These are phyloP conservation scores for Metschnikowia anglica DNA, from an alignment of 805 yeast genomes.

Conservation along the genomic window DNA sequence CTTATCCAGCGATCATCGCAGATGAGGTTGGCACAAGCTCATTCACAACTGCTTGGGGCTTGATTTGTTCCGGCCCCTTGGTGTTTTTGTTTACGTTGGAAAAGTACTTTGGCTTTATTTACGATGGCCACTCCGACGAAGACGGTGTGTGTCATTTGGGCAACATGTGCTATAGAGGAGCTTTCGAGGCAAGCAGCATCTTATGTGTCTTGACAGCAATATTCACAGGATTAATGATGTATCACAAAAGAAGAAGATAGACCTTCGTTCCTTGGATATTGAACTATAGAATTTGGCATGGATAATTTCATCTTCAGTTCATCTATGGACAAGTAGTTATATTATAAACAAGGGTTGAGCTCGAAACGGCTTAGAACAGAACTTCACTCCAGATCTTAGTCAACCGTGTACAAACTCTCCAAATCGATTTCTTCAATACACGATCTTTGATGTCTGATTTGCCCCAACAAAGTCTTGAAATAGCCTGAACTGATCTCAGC, in stretches of 20 bases:
- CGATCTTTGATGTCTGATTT: slow-evolving; percentile 43
- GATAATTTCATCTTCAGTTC: neutral
- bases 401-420: slow-evolving; percentile 43
- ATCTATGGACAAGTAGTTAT: slow-evolving; percentile 6
- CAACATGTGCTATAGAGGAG: slow-evolving; percentile 38
- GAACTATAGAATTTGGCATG: neutral
- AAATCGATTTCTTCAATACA: slow-evolving; percentile 44
- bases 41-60: slow-evolving; percentile 76
- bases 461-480: slow-evolving; percentile 50
- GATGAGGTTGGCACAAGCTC: slow-evolving; percentile 67
- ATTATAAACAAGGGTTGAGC: slow-evolving; percentile 3
- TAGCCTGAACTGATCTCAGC: slow-evolving; percentile 57
- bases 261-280: neutral
- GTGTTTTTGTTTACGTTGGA: slow-evolving; percentile 53
- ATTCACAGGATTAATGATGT: slow-evolving; percentile 27
- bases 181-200: slow-evolving; percentile 33
- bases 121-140: slow-evolving; percentile 46
- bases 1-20: slow-evolving; percentile 73
- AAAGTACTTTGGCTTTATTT: slow-evolving; percentile 52
- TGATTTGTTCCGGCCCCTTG: slow-evolving; percentile 70
- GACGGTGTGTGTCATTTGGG: slow-evolving; percentile 41
- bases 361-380: neutral
- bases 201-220: slow-evolving; percentile 29
- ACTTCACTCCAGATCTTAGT: slow-evolving; percentile 19
- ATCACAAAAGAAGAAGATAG: slow-evolving; percentile 23